Percentiles rank a stretch among this genome's conserved stretches.
These are phyloP conservation scores for Meyerozyma athensensis DNA, from an alignment of 1,139 yeast genomes.

Conservation along the genomic window DNA sequence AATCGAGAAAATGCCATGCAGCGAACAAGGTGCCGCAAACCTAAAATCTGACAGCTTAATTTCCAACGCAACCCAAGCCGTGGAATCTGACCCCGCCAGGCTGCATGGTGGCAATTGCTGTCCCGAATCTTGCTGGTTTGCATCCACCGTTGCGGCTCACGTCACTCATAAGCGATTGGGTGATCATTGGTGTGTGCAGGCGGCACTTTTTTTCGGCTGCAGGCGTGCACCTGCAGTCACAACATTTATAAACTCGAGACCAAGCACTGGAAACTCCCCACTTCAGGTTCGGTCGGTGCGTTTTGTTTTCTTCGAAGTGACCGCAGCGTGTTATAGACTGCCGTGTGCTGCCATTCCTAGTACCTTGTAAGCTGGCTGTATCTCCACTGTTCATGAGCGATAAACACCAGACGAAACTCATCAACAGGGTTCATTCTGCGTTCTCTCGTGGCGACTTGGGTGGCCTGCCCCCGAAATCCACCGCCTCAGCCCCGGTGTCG, in stretches of 20 bases:
- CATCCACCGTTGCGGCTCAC: not conserved
- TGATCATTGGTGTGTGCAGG: constrained; percentile 1
- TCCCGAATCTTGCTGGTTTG: no score
- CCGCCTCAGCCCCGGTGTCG: constrained; percentile 1
- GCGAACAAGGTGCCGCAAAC: no score
- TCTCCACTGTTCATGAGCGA: not conserved
- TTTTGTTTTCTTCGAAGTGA: no score
- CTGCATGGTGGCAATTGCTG: no score
- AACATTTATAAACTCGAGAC: not conserved
- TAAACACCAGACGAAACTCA: not conserved
- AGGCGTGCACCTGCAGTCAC: not conserved
- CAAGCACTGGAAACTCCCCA: no score
- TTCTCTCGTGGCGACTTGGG: not conserved
- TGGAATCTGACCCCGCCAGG: no score
- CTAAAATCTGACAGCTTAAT: no score
- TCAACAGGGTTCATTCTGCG: not conserved
- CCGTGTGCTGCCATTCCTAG: not conserved
- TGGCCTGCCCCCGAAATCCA: not conserved
- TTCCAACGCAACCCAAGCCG: no score
- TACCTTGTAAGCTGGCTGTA: not conserved
- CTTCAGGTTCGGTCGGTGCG: no score
- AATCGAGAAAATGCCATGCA: no score
- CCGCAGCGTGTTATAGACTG: not conserved
- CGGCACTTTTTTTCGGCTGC: not conserved
- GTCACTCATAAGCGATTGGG: not conserved